These are phyloP conservation scores for Aphanomyces invadans DNA, from an alignment of 352 stramenopile species.

Conservation along the genomic window DNA sequence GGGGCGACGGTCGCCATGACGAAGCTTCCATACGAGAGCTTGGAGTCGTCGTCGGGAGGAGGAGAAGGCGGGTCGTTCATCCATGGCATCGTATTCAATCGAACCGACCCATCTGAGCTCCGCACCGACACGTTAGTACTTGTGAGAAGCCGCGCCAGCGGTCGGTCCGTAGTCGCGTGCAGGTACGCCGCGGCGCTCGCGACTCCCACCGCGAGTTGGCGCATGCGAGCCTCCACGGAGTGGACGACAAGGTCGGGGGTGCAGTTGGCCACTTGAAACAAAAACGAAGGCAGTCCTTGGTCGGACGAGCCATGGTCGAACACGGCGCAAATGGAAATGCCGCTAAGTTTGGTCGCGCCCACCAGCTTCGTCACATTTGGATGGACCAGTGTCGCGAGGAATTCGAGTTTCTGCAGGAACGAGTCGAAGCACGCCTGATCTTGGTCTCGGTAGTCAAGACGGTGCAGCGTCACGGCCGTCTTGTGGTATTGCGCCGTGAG, in stretches of 20 bases:
- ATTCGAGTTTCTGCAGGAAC: not conserved
- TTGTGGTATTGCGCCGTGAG: not conserved
- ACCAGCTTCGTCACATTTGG: slow-evolving; percentile 1
- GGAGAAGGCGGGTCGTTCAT: not conserved
- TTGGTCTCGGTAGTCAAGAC: slow-evolving; percentile 15
- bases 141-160: not conserved
- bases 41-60: not conserved
- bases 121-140: not conserved
- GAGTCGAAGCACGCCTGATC: not conserved
- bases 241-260: not conserved
- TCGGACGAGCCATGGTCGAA: slow-evolving; percentile 6
- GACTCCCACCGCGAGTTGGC: not conserved
- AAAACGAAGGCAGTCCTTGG: not conserved
- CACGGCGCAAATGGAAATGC: slow-evolving; percentile 22
- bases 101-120: not conserved
- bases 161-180: slow-evolving; percentile 1
- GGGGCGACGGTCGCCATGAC: not conserved
- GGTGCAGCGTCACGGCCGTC: not conserved
- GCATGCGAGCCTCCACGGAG: not conserved
- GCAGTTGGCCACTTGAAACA: not conserved
- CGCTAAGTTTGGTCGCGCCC: slow-evolving; percentile 15
- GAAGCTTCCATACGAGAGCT: not conserved
- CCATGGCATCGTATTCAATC: slow-evolving; percentile 1
- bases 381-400: slow-evolving; percentile 3
- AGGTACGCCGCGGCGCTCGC: slow-evolving; percentile 4